Evolutionary conservation across 2,329 filamentous ascomycete genomes (phyloP).

Genomic region (Huntiella bhutanensis): DNA sequence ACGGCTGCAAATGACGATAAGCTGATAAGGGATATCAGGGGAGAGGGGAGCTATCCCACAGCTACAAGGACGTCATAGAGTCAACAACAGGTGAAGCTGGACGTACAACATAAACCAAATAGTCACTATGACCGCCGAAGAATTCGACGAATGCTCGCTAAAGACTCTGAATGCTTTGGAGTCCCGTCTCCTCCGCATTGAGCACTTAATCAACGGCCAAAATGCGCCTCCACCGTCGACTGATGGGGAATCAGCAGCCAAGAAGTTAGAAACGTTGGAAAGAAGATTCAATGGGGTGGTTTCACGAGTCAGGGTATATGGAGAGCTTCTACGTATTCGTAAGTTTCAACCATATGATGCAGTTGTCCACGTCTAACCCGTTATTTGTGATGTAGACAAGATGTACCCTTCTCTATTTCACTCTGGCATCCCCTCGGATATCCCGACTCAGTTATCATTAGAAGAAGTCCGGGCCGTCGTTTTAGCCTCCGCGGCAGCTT

Average conservation of each 20-base stretch:
- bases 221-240: conserved; percentile 12
- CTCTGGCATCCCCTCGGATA: conserved; percentile 24
- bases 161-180: conserved; percentile 38
- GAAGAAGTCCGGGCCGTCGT: conserved; percentile 35
- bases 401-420: conserved; percentile 36
- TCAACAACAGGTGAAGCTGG: too few species aligned
- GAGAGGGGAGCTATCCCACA: too few species aligned
- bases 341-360: conserved; percentile 15
- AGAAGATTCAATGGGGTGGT: conserved; percentile 31
- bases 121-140: conserved; percentile 18
- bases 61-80: too few species aligned
- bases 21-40: too few species aligned
- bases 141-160: conserved; percentile 31
- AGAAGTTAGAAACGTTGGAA: conserved; percentile 32
- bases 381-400: conserved; percentile 23
- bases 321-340: conserved; percentile 42
- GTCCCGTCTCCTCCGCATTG: conserved; percentile 37
- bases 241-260: conserved; percentile 23
- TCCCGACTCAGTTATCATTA: conserved; percentile 31
- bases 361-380: not conserved
- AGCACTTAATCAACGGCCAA: conserved; percentile 36
- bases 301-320: conserved; percentile 35
- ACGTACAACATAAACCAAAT: too few species aligned
- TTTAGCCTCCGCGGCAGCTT: conserved; percentile 35
- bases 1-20: too few species aligned